These are phyloP conservation scores for Backusella psychrophila DNA, from an alignment of 192 early-diverging fungal genomes.

Conservation along the genomic window DNA sequence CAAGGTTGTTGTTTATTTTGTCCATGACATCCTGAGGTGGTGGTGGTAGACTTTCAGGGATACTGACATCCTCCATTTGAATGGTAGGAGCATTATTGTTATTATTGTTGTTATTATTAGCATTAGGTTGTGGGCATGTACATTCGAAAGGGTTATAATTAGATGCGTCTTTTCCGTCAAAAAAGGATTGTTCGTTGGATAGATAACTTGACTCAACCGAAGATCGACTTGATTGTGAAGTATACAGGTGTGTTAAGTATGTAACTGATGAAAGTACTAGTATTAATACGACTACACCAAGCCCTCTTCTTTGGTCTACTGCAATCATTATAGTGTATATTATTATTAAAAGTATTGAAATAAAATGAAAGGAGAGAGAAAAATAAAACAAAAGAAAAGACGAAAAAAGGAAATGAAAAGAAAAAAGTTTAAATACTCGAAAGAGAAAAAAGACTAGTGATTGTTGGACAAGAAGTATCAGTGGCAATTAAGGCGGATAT, in stretches of 20 bases:
- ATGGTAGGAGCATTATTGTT: not conserved
- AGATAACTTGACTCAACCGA: not conserved
- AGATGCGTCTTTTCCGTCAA: not conserved
- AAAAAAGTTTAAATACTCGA: not conserved
- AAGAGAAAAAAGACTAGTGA: not conserved
- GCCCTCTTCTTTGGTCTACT: slow-evolving; percentile 1
- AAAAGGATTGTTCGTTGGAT: slow-evolving; percentile 7
- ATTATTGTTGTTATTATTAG: not conserved
- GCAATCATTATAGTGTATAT: not conserved
- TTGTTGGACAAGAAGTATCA: not conserved
- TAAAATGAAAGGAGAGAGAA: not conserved
- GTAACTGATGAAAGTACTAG: not conserved
- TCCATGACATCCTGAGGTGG: slow-evolving; percentile 11
- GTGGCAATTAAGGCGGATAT: not conserved
- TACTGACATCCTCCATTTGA: not conserved
- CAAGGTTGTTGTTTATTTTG: slow-evolving; percentile 18
- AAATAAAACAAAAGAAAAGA: not conserved
- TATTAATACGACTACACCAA: not conserved
- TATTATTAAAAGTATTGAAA: not conserved
- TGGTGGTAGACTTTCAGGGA: not conserved
- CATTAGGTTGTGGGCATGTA: not conserved
- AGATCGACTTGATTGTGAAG: not conserved
- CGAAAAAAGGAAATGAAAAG: not conserved
- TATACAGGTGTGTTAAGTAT: slow-evolving; percentile 3
- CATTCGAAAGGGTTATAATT: slow-evolving; percentile 1